Evolutionary conservation across 148 eudicot genomes (phyloP).

Genomic region (Vaccinium vitisidaea): DNA sequence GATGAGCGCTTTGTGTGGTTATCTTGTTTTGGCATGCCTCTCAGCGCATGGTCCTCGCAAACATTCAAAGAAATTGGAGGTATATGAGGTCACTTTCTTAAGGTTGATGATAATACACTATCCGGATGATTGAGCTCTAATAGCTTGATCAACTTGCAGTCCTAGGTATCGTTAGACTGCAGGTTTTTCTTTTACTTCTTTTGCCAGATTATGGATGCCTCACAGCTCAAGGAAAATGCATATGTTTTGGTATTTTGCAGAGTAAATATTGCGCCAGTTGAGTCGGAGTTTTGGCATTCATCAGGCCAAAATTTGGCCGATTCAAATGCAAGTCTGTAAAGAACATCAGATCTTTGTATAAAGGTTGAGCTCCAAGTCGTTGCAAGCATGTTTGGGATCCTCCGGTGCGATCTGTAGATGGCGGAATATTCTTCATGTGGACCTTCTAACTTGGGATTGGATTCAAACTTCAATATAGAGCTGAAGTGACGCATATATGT

Average conservation of each 20-base stretch:
- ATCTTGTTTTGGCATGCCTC: too few species aligned
- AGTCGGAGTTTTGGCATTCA: neutral
- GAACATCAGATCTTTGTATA: neutral
- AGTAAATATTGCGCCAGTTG: neutral
- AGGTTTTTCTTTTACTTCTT: neutral
- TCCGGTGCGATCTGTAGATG: neutral
- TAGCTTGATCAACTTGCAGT: neutral
- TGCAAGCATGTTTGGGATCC: conserved; percentile 4
- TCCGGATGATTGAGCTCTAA: too few species aligned
- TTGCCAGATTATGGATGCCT: neutral
- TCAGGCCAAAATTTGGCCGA: neutral
- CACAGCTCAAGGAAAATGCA: neutral
- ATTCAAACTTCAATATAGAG: neutral
- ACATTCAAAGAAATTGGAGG: too few species aligned
- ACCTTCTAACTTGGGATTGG: neutral
- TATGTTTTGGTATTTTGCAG: neutral
- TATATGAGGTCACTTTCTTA: too few species aligned
- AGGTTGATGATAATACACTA: too few species aligned
- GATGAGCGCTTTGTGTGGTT: too few species aligned
- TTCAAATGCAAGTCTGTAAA: neutral
- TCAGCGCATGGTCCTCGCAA: too few species aligned
- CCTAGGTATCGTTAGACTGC: neutral
- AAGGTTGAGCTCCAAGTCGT: neutral
- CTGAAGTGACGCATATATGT: neutral
- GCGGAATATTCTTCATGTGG: neutral